These are phyloP conservation scores for Diaporthe australafricana DNA, from an alignment of 2,329 filamentous ascomycete genomes.

Conservation along the genomic window DNA sequence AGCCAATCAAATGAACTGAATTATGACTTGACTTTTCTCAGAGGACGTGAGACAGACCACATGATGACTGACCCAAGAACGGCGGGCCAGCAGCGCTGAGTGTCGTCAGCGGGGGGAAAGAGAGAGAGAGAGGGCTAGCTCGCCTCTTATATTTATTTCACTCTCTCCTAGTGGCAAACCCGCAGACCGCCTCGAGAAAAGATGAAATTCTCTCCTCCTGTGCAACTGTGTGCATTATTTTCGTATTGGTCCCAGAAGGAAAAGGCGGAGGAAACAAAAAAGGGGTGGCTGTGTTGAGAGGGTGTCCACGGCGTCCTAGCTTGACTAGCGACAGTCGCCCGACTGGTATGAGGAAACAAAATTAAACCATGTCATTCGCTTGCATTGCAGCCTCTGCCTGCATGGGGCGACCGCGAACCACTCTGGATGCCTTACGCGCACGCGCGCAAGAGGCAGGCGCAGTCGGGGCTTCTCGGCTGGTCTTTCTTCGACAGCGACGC, in stretches of 20 bases:
- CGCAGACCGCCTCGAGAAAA: conserved; percentile 18
- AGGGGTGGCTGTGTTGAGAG: neutral
- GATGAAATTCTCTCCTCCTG: neutral
- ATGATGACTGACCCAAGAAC: neutral
- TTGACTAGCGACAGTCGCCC: too few species aligned
- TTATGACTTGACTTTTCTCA: neutral
- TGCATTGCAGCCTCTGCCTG: neutral
- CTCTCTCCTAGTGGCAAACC: neutral
- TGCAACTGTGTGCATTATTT: neutral
- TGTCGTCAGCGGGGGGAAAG: neutral
- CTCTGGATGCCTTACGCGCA: conserved; percentile 11
- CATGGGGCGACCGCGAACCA: conserved; percentile 16
- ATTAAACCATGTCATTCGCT: neutral
- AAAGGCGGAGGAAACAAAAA: neutral
- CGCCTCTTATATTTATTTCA: neutral
- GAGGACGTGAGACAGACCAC: conserved; percentile 8
- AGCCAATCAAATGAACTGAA: conserved; percentile 16
- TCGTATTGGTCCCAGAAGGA: neutral
- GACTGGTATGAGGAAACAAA: neutral
- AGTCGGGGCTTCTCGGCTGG: neutral
- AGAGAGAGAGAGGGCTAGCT: neutral
- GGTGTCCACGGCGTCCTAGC: neutral
- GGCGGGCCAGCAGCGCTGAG: neutral
- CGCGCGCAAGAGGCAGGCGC: neutral
- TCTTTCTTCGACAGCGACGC: neutral